These are phyloP conservation scores for Parathielavia appendiculata DNA, from an alignment of 495 filamentous ascomycete species.

Conservation along the genomic window DNA sequence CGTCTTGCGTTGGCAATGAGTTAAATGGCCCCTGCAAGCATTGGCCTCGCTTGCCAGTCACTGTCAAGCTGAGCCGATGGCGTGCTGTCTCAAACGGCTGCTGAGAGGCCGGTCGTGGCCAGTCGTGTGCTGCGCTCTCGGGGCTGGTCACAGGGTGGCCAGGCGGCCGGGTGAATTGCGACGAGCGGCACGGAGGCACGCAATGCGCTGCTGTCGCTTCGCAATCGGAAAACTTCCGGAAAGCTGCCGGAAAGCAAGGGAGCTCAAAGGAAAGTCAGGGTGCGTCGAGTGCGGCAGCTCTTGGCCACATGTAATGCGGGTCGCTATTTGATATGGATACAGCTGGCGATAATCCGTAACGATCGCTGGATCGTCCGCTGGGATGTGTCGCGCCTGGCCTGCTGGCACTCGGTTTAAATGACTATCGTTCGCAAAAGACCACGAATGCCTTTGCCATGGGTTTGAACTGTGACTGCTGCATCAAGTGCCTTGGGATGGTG, in stretches of 20 bases:
- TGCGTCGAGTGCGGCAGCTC: too few relatives aligned
- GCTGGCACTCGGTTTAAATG: too few relatives aligned
- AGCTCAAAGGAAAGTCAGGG: too few relatives aligned
- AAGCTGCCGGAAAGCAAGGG: neutral
- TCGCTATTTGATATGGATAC: neutral
- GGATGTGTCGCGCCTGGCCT: neutral
- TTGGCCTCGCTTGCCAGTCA: slow-evolving; percentile 28
- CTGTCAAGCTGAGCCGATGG: slow-evolving; percentile 30
- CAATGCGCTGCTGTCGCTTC: slow-evolving; percentile 26
- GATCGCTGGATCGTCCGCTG: neutral
- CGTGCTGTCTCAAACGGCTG: slow-evolving; percentile 29
- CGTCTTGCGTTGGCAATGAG: slow-evolving; percentile 28
- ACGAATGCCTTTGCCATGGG: neutral
- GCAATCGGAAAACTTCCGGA: slow-evolving; percentile 19
- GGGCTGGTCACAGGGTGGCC: slow-evolving; percentile 22
- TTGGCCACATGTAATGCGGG: neutral
- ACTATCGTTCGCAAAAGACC: neutral
- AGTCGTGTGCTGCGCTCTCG: neutral
- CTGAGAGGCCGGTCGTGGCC: slow-evolving; percentile 7
- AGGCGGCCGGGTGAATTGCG: slow-evolving; percentile 10
- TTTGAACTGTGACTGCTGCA: slow-evolving; percentile 10
- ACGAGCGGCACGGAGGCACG: slow-evolving; percentile 25
- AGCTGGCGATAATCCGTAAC: neutral
- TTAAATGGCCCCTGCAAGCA: slow-evolving; percentile 30
- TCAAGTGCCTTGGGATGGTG: neutral